Conservation (phyloP, 2,329 filamentous ascomycete species). For the Neospermospora avenae region DNA sequence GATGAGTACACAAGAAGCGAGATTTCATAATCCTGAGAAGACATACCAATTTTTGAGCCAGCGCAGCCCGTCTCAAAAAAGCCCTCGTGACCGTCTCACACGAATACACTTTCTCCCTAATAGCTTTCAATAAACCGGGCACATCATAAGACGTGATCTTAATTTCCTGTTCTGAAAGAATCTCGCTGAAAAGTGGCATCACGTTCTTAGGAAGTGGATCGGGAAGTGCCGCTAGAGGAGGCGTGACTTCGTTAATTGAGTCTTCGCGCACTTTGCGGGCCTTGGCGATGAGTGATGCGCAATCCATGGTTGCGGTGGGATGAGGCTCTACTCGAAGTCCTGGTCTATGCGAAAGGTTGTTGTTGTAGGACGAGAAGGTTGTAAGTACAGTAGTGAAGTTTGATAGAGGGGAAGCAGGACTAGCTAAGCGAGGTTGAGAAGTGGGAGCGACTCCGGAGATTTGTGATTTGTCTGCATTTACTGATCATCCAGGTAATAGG, state of each 20-base stretch:
- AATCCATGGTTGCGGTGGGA: constrained; percentile 6
- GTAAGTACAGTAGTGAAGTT: neutral
- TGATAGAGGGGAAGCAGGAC: neutral
- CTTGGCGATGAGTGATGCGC: constrained; percentile 13
- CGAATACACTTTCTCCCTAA: constrained; percentile 11
- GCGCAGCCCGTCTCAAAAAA: constrained; percentile 20
- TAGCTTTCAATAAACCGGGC: constrained; percentile 11
- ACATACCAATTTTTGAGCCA: constrained; percentile 23
- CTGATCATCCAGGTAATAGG: neutral
- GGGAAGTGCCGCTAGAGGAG: constrained; percentile 13
- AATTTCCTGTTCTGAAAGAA: constrained; percentile 16
- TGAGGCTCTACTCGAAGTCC: neutral
- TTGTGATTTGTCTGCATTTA: neutral
- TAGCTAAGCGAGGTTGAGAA: neutral
- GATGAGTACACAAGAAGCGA: neutral
- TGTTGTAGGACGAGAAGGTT: neutral
- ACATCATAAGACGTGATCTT: constrained; percentile 20
- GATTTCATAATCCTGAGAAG: neutral
- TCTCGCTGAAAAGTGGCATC: constrained; percentile 11
- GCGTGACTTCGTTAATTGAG: constrained; percentile 16
- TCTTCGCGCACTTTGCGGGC: constrained; percentile 15
- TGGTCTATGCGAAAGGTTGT: neutral
- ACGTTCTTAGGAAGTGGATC: constrained; percentile 19
- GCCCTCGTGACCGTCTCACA: constrained; percentile 21
- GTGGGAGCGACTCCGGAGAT: neutral